Evolutionary conservation across 768 basidiomycete species (phyloP).

Genomic region (Amanita inopinata): DNA sequence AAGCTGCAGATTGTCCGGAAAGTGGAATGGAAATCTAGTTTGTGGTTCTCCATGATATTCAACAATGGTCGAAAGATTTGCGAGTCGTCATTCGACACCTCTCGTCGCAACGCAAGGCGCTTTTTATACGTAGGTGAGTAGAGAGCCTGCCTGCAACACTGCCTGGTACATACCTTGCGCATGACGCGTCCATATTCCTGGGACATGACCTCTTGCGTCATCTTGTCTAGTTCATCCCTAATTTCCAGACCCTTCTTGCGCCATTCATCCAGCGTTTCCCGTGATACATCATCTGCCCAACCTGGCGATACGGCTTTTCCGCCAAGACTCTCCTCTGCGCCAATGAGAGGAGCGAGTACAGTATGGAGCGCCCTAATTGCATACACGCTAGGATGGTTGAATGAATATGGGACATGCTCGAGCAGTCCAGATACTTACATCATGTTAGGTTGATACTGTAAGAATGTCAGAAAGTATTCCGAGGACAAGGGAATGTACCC

Average conservation of each 20-base stretch:
- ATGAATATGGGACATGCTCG: neutral
- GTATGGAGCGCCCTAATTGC: slow-evolving; percentile 72
- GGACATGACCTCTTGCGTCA: slow-evolving; percentile 49
- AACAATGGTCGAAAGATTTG: slow-evolving; percentile 58
- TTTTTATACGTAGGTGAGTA: slow-evolving; percentile 17
- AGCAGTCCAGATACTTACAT: slow-evolving; percentile 37
- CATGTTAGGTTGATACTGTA: slow-evolving; percentile 66
- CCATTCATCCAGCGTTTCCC: slow-evolving; percentile 56
- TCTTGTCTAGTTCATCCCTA: slow-evolving; percentile 50
- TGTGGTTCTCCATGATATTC: slow-evolving; percentile 59
- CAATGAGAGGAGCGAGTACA: slow-evolving; percentile 77
- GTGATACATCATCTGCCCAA: slow-evolving; percentile 50
- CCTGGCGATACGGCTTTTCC: slow-evolving; percentile 41
- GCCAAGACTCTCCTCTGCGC: slow-evolving; percentile 58
- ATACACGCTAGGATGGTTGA: slow-evolving; percentile 41
- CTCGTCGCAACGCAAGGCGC: slow-evolving; percentile 70
- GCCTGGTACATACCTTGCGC: slow-evolving; percentile 40
- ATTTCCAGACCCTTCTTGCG: slow-evolving; percentile 43
- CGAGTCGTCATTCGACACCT: slow-evolving; percentile 47
- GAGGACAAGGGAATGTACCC: slow-evolving; percentile 7
- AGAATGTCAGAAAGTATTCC: slow-evolving; percentile 3
- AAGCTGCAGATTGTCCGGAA: slow-evolving; percentile 69
- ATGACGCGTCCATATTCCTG: slow-evolving; percentile 60
- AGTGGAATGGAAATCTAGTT: slow-evolving; percentile 82
- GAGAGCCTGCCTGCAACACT: slow-evolving; percentile 7